Evolutionary conservation across 2,329 filamentous ascomycete species (phyloP), one percentile per base, ranked within the genome.

Genomic region (Dichotomopilus funicola): DNA sequence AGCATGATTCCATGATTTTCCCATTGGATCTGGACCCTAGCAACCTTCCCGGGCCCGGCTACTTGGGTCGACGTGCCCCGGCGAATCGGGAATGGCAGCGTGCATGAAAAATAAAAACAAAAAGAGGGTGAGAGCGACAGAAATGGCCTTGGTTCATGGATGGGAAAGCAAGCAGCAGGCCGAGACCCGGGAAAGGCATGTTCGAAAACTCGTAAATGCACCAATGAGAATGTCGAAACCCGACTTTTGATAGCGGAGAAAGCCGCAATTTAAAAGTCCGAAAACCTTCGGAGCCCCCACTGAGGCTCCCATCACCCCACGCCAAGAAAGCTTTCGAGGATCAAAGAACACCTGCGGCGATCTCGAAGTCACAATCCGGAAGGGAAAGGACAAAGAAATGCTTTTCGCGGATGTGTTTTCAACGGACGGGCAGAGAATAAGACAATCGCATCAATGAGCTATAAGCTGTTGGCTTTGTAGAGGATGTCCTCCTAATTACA

Each of bases 261-360:
- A 35, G 49, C 54, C 54, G 54, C 38, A n/a, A 41, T 41, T 45
- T 31, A 40, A 13, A 10, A 48, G 19, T 36, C 56, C 56, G 52
- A 53, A 55, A 55, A 49, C 40, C 40, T 50, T 55, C 52, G 56
- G 52, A 33, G 49, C 35, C 38, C 56, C 45, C 46, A 41, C 13
- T 5, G 12, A 31, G 6, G 35, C 38, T 12, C 45, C 53, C 52
- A 48, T 41, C 45, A 13, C 4, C 50, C 53, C 56, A 56, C 56
- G 56, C 56, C 56, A 56, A 56, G 53, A 42, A 12, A 6, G 40
- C 27, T 19, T 33, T 53, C n/a, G 41, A 35, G 35, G 6, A 47
- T n/a, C 7, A 36, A n/a, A 12, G n/a, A 36, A 47, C 45, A 47
- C 19, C 19, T 27, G 19, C 19, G 19, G 19, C 19, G 19, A 27